Evolutionary conservation across 176 grass and related monocot species (phyloP).

Genomic region (Phoenix dactylifera): DNA sequence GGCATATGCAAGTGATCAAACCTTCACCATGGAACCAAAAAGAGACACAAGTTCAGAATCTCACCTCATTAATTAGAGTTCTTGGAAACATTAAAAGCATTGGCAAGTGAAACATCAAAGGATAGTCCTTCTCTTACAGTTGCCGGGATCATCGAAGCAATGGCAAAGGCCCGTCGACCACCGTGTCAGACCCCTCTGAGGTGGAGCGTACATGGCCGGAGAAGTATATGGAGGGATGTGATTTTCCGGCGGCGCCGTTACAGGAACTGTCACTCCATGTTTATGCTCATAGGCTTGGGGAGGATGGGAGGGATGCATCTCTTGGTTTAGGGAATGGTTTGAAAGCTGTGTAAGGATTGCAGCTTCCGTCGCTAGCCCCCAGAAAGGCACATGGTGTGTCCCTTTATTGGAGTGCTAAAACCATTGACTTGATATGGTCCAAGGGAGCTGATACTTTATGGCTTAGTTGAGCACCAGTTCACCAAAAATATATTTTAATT

Average conservation of each 20-base stretch:
- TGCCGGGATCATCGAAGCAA: slow-evolving; percentile 92
- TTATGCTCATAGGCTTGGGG: slow-evolving; percentile 32
- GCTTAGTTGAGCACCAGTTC: too few species aligned
- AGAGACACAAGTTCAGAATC: too few species aligned
- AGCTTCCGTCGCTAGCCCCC: too few species aligned
- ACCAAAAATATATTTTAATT: too few species aligned
- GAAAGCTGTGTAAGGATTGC: too few species aligned
- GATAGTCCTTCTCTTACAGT: slow-evolving; percentile 40
- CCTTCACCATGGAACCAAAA: slow-evolving; percentile 20
- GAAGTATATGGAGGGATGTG: slow-evolving; percentile 17
- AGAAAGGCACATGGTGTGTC: too few species aligned
- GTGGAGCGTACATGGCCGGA: slow-evolving; percentile 21
- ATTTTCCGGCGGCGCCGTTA: slow-evolving; percentile 24
- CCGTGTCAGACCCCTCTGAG: slow-evolving; percentile 18
- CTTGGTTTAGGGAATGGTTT: slow-evolving; percentile 8
- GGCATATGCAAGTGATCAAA: slow-evolving; percentile 75
- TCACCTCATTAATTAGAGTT: not conserved
- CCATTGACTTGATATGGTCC: too few species aligned
- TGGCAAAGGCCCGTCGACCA: slow-evolving; percentile 98
- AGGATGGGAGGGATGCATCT: slow-evolving; percentile 48
- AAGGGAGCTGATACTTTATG: too few species aligned
- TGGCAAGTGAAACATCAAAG: not conserved
- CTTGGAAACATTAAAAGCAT: not conserved
- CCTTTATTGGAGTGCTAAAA: too few species aligned
- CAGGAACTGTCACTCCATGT: slow-evolving; percentile 13